Evolutionary conservation across 177 flowering plant genomes (phyloP), one percentile per base, ranked within the genome.

Genomic region (Tripterygium wilfordii): DNA sequence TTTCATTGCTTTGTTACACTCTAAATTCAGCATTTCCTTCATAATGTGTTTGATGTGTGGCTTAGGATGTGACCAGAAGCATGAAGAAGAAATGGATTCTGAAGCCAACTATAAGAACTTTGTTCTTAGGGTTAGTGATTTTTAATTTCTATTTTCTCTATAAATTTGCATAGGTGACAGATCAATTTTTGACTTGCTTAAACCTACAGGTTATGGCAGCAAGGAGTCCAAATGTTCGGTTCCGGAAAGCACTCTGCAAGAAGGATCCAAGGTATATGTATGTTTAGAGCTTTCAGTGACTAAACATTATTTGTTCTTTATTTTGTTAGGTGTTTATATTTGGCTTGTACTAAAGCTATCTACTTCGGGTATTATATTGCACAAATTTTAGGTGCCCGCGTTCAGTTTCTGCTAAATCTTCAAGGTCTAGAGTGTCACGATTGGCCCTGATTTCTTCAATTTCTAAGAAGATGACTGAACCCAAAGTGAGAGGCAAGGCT

Each of bases 1-100:
- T n/a, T n/a, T n/a, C n/a, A n/a, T n/a, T n/a, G n/a, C n/a, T n/a
- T n/a, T n/a, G n/a, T n/a, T n/a, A n/a, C n/a, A n/a, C n/a, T n/a
- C n/a, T n/a, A n/a, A n/a, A n/a, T n/a, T n/a, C n/a, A n/a, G n/a
- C n/a, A n/a, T n/a, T n/a, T n/a, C n/a, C n/a, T n/a, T n/a, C n/a
- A n/a, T n/a, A n/a, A n/a, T n/a, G n/a, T n/a, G n/a, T n/a, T n/a
- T n/a, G n/a, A n/a, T n/a, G n/a, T 20, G 19, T 20, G 5, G 22
- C 14, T 15, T 62, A 92, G 96, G 96, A 57, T 92, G 98, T 65
- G 85, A 88, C 52, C 88, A 74, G 48, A 80, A 78, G 66, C 98
- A 92, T 49, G 88, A 82, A 52, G 88, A 83, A 62, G 92, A 80
- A 48, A 45, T 88, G 57, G 83, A 92, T 39, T 64, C 79, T 7